Evolutionary conservation across 2,329 filamentous ascomycete genomes (phyloP).

Genomic region (Sordariomycetes sp.): DNA sequence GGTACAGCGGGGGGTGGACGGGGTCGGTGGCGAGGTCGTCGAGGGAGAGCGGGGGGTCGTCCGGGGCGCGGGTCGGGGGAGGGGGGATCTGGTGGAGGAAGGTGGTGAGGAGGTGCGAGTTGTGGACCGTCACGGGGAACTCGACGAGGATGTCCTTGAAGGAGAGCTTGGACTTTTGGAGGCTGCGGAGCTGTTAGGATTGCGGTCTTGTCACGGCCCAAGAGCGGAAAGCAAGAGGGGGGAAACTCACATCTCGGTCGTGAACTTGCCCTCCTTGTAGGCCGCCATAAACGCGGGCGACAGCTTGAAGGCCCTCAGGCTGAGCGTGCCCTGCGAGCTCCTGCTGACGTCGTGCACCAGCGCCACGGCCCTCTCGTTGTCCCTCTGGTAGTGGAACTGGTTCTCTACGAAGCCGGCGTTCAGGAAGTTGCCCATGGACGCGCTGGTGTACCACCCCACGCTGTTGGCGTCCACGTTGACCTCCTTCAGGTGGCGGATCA

Average conservation of each 20-base stretch:
- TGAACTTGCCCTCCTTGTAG: conserved; percentile 97
- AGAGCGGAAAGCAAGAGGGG: conserved; percentile 6
- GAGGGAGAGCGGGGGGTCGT: conserved; percentile 69
- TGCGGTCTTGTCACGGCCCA: conserved; percentile 23
- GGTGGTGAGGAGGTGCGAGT: conserved; percentile 91
- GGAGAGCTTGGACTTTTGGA: conserved; percentile 87
- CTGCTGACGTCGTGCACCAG: conserved; percentile 93
- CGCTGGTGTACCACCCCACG: conserved; percentile 97
- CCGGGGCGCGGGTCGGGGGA: conserved; percentile 47
- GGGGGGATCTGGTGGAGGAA: conserved; percentile 87
- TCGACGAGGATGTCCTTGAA: conserved; percentile 93
- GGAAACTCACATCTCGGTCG: conserved; percentile 69
- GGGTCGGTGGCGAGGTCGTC: conserved; percentile 62
- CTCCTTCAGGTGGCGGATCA: conserved; percentile 93
- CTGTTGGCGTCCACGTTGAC: conserved; percentile 98
- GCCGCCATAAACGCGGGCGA: conserved; percentile 80
- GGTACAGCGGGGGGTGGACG: conserved; percentile 58
- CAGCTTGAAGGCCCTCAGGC: conserved; percentile 82
- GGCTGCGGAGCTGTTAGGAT: conserved; percentile 35
- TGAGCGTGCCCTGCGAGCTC: conserved; percentile 84
- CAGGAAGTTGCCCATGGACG: conserved; percentile 97
- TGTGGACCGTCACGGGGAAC: conserved; percentile 82
- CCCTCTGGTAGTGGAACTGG: conserved; percentile 93
- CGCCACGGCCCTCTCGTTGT: conserved; percentile 79
- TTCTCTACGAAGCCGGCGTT: conserved; percentile 95